Conservation (phyloP, 1,284 basidiomycete species). For the Volvariella surrecta region DNA sequence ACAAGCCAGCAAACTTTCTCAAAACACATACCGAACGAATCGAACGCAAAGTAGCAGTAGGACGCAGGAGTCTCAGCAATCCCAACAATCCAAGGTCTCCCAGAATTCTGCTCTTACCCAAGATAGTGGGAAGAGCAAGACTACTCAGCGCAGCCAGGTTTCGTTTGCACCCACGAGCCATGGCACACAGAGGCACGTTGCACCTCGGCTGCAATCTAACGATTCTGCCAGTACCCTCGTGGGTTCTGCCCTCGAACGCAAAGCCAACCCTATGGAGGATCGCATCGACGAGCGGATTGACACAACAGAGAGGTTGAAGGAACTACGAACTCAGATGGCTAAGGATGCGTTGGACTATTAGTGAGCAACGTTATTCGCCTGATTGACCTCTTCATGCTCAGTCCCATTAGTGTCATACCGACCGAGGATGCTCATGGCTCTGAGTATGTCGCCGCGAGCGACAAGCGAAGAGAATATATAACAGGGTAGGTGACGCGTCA, state of each 20-base stretch:
- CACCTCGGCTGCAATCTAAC: slow-evolving; percentile 38
- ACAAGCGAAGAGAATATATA: slow-evolving; percentile 80
- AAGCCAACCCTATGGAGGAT: slow-evolving; percentile 33
- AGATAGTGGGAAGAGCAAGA: too few relatives aligned
- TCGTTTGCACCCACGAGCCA: slow-evolving; percentile 14
- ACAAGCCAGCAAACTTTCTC: slow-evolving; percentile 12
- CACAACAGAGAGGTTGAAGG: slow-evolving; percentile 53
- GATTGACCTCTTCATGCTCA: slow-evolving; percentile 6
- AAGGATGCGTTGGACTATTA: slow-evolving; percentile 81
- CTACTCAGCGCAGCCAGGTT: too few relatives aligned
- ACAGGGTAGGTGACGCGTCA: slow-evolving; percentile 58
- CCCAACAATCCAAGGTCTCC: neutral
- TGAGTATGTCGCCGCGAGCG: slow-evolving; percentile 76
- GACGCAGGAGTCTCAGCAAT: slow-evolving; percentile 11
- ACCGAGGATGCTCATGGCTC: slow-evolving; percentile 87
- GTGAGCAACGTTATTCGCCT: slow-evolving; percentile 38
- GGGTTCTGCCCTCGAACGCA: slow-evolving; percentile 59
- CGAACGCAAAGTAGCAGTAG: slow-evolving; percentile 6
- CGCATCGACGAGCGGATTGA: slow-evolving; percentile 34
- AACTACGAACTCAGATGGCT: slow-evolving; percentile 60
- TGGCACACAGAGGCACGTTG: slow-evolving; percentile 4
- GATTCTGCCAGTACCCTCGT: slow-evolving; percentile 66
- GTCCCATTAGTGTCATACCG: slow-evolving; percentile 41
- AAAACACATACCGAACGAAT: slow-evolving; percentile 4
- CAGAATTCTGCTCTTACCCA: neutral